Percentiles rank a stretch among this genome's conserved stretches.
These are phyloP conservation scores for Saccharomycopsis amapae DNA, from an alignment of 805 yeast species.

Conservation along the genomic window DNA sequence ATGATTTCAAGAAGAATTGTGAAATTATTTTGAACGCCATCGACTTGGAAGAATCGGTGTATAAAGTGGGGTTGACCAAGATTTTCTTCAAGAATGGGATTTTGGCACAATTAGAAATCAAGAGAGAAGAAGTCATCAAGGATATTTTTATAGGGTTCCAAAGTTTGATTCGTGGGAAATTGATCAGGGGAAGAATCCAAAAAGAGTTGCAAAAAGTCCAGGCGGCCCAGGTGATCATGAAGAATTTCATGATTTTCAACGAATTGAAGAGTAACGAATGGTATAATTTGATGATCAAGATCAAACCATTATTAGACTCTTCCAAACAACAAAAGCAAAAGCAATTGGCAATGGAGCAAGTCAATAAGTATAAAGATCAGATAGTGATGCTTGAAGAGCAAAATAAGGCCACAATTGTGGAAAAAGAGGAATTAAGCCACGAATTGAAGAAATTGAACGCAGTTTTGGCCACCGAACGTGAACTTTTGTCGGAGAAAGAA, in stretches of 20 bases:
- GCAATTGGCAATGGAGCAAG: slow-evolving; percentile 42
- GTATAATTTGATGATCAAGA: slow-evolving; percentile 62
- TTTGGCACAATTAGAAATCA: slow-evolving; percentile 80
- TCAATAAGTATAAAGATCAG: slow-evolving; percentile 43
- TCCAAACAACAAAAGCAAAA: slow-evolving; percentile 52
- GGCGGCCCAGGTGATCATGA: slow-evolving; percentile 63
- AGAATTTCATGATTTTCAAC: slow-evolving; percentile 49
- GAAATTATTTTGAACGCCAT: slow-evolving; percentile 60
- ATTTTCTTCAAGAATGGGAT: slow-evolving; percentile 96
- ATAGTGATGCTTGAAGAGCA: slow-evolving; percentile 33
- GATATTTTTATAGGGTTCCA: slow-evolving; percentile 54
- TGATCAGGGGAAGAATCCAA: slow-evolving; percentile 43
- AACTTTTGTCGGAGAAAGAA: slow-evolving; percentile 41
- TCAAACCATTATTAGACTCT: slow-evolving; percentile 71
- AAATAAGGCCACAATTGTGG: slow-evolving; percentile 26
- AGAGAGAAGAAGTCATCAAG: slow-evolving; percentile 59
- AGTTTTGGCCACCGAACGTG: slow-evolving; percentile 34
- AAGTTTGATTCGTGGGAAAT: slow-evolving; percentile 56
- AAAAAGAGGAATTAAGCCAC: slow-evolving; percentile 26
- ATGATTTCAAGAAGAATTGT: slow-evolving; percentile 57
- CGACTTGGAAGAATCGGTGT: slow-evolving; percentile 64
- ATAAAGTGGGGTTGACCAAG: slow-evolving; percentile 88
- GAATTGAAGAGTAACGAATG: slow-evolving; percentile 56
- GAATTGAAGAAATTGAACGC: slow-evolving; percentile 29
- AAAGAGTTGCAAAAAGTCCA: slow-evolving; percentile 50